Evolutionary conservation across 768 basidiomycete genomes (phyloP), one percentile per base, ranked within the genome.

Genomic region (Hemileccinum rubropunctum): DNA sequence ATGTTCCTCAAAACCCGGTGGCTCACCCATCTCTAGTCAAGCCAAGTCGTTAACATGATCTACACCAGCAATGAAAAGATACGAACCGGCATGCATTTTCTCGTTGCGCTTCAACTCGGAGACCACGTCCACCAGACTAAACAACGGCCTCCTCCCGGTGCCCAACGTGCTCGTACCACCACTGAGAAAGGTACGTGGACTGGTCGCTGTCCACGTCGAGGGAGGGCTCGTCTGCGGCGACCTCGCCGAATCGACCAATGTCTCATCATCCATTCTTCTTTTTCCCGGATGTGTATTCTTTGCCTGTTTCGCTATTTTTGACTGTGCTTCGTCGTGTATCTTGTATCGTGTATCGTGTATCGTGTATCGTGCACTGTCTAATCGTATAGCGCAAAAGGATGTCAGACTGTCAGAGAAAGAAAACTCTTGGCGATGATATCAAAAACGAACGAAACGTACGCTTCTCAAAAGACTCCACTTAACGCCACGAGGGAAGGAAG

Each of bases 81-180:
- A 63, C 71, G 32, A 21, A 71, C 76, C 66, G 0, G 59, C 43
- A 21, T 64, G 65, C 7, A 64, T 36, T 2, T 64, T 62, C 2
- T 64, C 64, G 17, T 73, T 76, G 33, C 59, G 72, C 54, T 68
- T 71, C 48, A 80, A 51, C 50, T 79, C 76, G 13, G 61, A 50
- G 27, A 79, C 61, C 26, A 71, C 73, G 46, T 79, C 78, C 18
- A 77, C 61, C 27, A 79, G 55, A 28, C 68, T 76, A 32, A 67
- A 56, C 43, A 77, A 52, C 3, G 67, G 72, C 48, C 75, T 64
- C 49, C 73, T 67, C 27, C 58, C 61, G 17, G 52, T 39, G 17
- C 38, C 40, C 8, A 58, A 26, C 1, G 48, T 12, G 20, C 42
- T 32, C n/a, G 41, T 43, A 0, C 53, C 48, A 21, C 48, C 45